Base-by-base conservation (phyloP, 805 yeast genomes). In the Schizosaccharomyces lindneri region DNA sequence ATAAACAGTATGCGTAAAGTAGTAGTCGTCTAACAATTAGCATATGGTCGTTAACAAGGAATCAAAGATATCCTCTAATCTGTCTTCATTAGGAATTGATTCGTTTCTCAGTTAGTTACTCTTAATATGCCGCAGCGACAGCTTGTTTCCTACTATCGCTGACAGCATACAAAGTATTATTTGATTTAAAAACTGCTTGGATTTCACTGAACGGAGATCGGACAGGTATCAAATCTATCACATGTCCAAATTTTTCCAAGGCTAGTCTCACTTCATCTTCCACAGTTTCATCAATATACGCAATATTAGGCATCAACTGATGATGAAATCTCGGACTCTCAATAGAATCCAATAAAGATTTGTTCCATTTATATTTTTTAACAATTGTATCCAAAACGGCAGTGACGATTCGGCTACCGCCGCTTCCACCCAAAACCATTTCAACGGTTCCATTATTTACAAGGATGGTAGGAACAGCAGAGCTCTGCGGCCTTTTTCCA, bases 271-370 rank as follows among this genome's bases (percentile, higher is more conserved):
- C 41, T 9, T 61, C 62, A 15, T 66, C 64, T 39, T 71, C 78
- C 4, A 76, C 72, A 57, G 79, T 76, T 15, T 74, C 68, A 67
- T 89, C 97, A 55, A 84, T 76, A 70, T 75, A 80, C 1, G 81
- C 73, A 2, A 67, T 69, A 64, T 87, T 82, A 0, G 97, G 97
- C 31, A 90, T 69, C 27, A 90, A 76, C 70, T 90, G 98, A 70
- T 90, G 96, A 69, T 90, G 97, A 11, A 87, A 59, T 61, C 98
- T 73, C 1, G 97, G 97, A 67, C 73, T 83, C 0, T 95, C 80
- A 27, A 89, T 77, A 0, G 87, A 76, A 62, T 85, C 83, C 27
- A 87, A 72, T 3, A 88, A 68, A 0, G 82, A 76, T 73, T 80
- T 69, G 1, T 77, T 71, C 67, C 81, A 79, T 68, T 79, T 80